These are phyloP conservation scores for Thalassia testudinum DNA, from an alignment of 116 monocot genomes.

Conservation along the genomic window DNA sequence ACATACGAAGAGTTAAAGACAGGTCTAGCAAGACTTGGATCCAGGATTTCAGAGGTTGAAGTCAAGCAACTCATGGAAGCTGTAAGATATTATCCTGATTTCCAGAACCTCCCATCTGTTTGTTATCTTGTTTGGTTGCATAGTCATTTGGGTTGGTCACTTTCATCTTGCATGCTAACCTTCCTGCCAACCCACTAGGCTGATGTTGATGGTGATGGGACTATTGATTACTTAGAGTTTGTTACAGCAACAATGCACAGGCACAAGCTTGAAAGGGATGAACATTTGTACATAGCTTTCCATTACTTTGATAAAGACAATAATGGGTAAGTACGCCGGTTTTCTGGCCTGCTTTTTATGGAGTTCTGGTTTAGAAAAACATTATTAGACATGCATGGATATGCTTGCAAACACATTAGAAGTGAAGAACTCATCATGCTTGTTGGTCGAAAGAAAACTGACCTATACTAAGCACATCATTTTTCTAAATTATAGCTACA, in stretches of 20 bases:
- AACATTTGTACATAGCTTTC: slow-evolving; percentile 42
- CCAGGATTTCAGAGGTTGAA: slow-evolving; percentile 72
- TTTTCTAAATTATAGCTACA: too few species aligned
- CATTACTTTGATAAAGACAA: slow-evolving; percentile 58
- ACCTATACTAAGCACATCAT: too few species aligned
- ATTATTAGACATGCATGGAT: too few species aligned
- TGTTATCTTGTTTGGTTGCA: too few species aligned
- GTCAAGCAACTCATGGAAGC: slow-evolving; percentile 89
- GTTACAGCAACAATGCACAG: slow-evolving; percentile 62
- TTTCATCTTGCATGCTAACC: too few species aligned
- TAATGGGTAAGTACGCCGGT: slow-evolving; percentile 40
- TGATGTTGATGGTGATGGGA: slow-evolving; percentile 61
- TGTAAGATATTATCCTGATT: slow-evolving; percentile 18
- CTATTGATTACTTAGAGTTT: slow-evolving; percentile 62
- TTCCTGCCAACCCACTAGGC: slow-evolving; percentile 29
- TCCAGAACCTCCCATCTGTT: too few species aligned
- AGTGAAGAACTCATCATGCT: too few species aligned
- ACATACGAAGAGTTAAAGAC: slow-evolving; percentile 80
- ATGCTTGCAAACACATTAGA: too few species aligned
- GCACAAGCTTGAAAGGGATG: slow-evolving; percentile 59
- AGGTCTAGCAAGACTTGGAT: slow-evolving; percentile 74
- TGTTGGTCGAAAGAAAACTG: too few species aligned
- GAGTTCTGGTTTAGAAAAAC: too few species aligned
- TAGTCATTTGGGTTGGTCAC: too few species aligned
- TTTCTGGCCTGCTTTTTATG: too few species aligned